phyloP scores from a whole-genome alignment of 2,329 filamentous ascomycete species.

The Ophiostoma perfectum region DNA sequence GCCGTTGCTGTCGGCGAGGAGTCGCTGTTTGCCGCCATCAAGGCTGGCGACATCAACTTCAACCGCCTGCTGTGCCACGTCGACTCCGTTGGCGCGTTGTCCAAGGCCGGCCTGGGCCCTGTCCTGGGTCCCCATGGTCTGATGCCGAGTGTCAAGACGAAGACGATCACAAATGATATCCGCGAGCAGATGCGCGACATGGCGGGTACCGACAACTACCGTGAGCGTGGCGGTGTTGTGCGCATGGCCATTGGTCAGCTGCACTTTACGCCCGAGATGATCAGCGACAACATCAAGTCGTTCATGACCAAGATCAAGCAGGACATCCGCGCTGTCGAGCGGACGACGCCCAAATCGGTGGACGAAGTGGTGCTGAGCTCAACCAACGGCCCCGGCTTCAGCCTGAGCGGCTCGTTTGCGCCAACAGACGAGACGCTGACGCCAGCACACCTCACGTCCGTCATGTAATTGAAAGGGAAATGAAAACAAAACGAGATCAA shows the following conservation, averaged over 20 bases:
- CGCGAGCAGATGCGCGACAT: conserved; percentile 70
- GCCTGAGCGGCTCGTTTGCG: conserved; percentile 72
- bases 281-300: conserved; percentile 76
- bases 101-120: conserved; percentile 72
- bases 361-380: conserved; percentile 76
- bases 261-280: conserved; percentile 78
- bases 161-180: conserved; percentile 82
- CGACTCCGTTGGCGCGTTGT: conserved; percentile 69
- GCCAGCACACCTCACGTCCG: conserved; percentile 47
- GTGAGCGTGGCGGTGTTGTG: conserved; percentile 78
- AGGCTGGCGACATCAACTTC: conserved; percentile 71
- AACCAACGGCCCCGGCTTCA: conserved; percentile 80
- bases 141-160: conserved; percentile 85
- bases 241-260: conserved; percentile 88
- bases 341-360: conserved; percentile 65
- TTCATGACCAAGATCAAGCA: conserved; percentile 72
- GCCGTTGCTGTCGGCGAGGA: conserved; percentile 82
- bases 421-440: conserved; percentile 54
- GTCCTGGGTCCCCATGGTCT: conserved; percentile 82
- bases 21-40: conserved; percentile 72
- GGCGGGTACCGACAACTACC: conserved; percentile 78
- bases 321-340: conserved; percentile 57
- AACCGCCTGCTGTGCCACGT: conserved; percentile 84
- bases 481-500: neutral
- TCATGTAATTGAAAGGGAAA: conserved; percentile 42